Conservation (phyloP, 352 stramenopile species). For the Phytopythium boreale region DNA sequence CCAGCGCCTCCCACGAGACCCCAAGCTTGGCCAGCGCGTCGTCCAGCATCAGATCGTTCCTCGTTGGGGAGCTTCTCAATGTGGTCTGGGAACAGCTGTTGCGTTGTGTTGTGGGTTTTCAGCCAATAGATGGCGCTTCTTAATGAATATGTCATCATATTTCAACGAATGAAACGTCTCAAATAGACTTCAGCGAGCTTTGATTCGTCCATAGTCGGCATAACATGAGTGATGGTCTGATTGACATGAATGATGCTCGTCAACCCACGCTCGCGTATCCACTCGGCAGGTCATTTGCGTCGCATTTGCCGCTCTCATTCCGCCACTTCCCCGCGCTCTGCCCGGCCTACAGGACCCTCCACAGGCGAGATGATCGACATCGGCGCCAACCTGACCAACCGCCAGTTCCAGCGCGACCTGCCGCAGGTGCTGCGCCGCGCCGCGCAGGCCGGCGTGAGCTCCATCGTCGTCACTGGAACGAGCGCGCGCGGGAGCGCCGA, state of each 20-base stretch:
- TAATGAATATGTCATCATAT: neutral
- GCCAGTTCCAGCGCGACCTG: slow-evolving; percentile 82
- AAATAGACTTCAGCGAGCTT: neutral
- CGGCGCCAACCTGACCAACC: slow-evolving; percentile 62
- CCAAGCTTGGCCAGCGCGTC: slow-evolving; percentile 47
- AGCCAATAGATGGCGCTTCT: neutral
- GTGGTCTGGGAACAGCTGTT: neutral
- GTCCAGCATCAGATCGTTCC: neutral
- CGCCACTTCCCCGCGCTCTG: neutral
- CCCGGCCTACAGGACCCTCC: neutral
- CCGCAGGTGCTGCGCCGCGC: slow-evolving; percentile 86
- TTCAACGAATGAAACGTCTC: too few relatives aligned
- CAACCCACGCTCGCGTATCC: neutral
- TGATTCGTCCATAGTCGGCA: neutral
- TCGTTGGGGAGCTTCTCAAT: neutral
- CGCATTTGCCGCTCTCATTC: neutral
- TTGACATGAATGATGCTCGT: neutral
- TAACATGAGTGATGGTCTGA: neutral
- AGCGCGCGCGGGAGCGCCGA: slow-evolving; percentile 36
- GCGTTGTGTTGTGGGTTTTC: neutral
- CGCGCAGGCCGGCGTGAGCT: slow-evolving; percentile 53
- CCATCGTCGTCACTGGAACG: slow-evolving; percentile 87
- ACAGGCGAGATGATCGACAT: slow-evolving; percentile 50
- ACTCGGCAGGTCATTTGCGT: neutral
- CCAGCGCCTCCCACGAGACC: slow-evolving; percentile 45